These are phyloP conservation scores for Trichoderma aggressivum DNA, from an alignment of 2,329 filamentous ascomycete genomes.

Conservation along the genomic window DNA sequence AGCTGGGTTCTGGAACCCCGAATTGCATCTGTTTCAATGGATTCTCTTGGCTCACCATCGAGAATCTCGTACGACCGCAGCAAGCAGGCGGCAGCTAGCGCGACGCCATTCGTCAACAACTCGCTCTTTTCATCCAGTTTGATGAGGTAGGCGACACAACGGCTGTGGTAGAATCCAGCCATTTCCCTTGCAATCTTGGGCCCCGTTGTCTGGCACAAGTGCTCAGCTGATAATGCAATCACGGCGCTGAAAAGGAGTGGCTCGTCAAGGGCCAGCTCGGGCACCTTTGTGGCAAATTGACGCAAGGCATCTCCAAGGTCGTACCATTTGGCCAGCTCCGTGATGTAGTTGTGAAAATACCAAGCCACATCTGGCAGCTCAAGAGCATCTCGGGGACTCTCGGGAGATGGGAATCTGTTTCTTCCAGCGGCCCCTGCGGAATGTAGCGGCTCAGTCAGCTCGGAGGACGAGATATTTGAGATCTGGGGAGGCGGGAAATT, in stretches of 20 bases:
- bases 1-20: not conserved
- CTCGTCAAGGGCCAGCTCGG: conserved; percentile 36
- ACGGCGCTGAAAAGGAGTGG: conserved; percentile 43
- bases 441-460: not conserved
- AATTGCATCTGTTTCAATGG: not conserved
- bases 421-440: not conserved
- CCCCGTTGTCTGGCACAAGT: conserved; percentile 32
- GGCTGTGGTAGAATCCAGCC: conserved; percentile 40
- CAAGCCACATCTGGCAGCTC: conserved; percentile 31
- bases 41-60: conserved; percentile 32
- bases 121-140: conserved; percentile 31
- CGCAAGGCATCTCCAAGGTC: conserved; percentile 41
- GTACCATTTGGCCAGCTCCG: conserved; percentile 43
- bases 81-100: conserved; percentile 45
- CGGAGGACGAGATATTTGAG: not conserved
- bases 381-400: conserved; percentile 30
- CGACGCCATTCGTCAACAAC: conserved; percentile 35
- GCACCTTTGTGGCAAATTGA: conserved; percentile 36
- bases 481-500: not conserved
- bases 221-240: conserved; percentile 44
- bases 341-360: conserved; percentile 39
- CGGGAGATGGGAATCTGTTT: conserved; percentile 15
- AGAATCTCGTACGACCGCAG: conserved; percentile 49
- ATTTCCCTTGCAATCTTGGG: conserved; percentile 25
- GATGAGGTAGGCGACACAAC: conserved; percentile 41